Conservation (phyloP, 73 alveolate species). For the Symbiodinium natans region DNA sequence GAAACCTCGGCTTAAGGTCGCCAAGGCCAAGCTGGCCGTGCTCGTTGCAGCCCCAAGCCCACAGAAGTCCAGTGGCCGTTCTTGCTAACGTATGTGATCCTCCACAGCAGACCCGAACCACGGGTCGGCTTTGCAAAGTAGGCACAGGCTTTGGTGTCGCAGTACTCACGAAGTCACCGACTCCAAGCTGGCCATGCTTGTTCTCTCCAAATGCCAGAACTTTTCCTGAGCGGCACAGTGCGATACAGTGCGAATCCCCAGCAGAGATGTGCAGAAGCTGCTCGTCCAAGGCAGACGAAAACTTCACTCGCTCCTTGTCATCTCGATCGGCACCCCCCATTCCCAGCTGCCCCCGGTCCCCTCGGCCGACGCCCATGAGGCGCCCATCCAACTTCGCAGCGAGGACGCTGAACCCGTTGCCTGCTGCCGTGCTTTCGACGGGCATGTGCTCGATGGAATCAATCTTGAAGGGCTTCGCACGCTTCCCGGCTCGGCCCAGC, state of each 20-base stretch:
- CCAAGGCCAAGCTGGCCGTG: constrained; percentile 93
- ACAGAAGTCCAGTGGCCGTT: constrained; percentile 69
- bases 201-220: constrained; percentile 88
- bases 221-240: constrained; percentile 76
- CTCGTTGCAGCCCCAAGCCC: constrained; percentile 93
- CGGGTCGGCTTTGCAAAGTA: constrained; percentile 9
- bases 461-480: constrained; percentile 63
- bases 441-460: constrained; percentile 85
- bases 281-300: constrained; percentile 27
- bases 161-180: constrained; percentile 78
- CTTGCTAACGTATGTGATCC: not conserved
- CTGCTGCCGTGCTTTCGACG: constrained; percentile 66
- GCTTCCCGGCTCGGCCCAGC: constrained; percentile 64
- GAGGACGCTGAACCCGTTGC: constrained; percentile 64
- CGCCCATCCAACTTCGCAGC: constrained; percentile 60
- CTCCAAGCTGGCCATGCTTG: constrained; percentile 87
- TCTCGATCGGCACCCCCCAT: constrained; percentile 93
- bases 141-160: constrained; percentile 70
- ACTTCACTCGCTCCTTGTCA: constrained; percentile 83
- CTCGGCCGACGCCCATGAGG: constrained; percentile 82
- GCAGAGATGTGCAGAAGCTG: constrained; percentile 69
- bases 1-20: constrained; percentile 71
- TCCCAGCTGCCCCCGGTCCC: constrained; percentile 91
- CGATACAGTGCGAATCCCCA: constrained; percentile 83
- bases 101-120: constrained; percentile 20